Percentiles rank a stretch among this genome's conserved stretches.
These are phyloP conservation scores for Pythium apleroticum DNA, from an alignment of 352 stramenopile genomes.

Conservation along the genomic window DNA sequence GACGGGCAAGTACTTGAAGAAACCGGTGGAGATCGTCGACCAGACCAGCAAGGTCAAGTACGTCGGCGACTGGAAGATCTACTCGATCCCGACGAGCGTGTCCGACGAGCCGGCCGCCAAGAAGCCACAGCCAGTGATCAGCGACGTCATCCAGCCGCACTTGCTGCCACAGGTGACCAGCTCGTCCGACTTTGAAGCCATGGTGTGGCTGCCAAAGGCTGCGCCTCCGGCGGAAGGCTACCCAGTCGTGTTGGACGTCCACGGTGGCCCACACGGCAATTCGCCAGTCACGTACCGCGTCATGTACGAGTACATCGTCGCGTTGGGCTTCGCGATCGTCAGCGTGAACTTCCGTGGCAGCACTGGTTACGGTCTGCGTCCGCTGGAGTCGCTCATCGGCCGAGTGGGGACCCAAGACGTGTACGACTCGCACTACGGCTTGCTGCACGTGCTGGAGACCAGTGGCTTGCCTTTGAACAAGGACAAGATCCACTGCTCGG, in stretches of 20 bases:
- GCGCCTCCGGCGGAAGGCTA: constrained; percentile 38
- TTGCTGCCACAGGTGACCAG: constrained; percentile 52
- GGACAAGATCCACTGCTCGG: constrained; percentile 88
- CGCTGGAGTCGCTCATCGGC: constrained; percentile 89
- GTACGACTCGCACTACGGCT: constrained; percentile 88
- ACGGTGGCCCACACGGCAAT: constrained; percentile 92
- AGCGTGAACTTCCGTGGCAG: constrained; percentile 96
- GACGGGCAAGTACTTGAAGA: constrained; percentile 37
- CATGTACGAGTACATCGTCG: constrained; percentile 90
- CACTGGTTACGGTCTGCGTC: constrained; percentile 90
- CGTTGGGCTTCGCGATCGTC: constrained; percentile 89
- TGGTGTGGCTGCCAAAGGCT: constrained; percentile 61
- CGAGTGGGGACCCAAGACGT: constrained; percentile 93
- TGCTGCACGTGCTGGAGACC: constrained; percentile 70
- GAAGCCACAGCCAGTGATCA: constrained; percentile 37
- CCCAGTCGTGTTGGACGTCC: constrained; percentile 84
- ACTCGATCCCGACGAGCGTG: constrained; percentile 50
- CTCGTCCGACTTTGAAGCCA: constrained; percentile 68
- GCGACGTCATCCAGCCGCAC: constrained; percentile 38
- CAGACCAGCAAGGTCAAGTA: constrained; percentile 38
- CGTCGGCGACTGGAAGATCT: constrained; percentile 61
- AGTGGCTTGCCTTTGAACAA: constrained; percentile 67
- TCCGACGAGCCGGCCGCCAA: constrained; percentile 40
- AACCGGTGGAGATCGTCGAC: constrained; percentile 48
- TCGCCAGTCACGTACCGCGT: constrained; percentile 86